Evolutionary conservation across 139 green algal species (phyloP), one percentile per base, ranked within the genome.

Genomic region (Nannochloris sp.): DNA sequence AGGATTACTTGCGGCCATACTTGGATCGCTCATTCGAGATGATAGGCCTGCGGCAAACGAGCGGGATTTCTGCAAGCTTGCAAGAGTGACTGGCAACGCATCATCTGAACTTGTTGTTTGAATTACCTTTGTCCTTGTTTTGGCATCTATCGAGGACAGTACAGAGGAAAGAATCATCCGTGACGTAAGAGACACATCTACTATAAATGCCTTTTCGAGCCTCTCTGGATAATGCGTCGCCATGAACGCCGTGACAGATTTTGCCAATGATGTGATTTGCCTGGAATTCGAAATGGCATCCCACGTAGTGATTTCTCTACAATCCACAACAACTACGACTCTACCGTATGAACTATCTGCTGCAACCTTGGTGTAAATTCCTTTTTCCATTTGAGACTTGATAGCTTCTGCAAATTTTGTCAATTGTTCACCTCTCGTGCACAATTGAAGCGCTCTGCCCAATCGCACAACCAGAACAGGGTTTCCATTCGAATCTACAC

Each of bases 381-480:
- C 28, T 53, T 13, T 26, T 2, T 30, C 53, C 40, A 78, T 73
- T 60, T 76, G 72, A 2, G 68, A 60, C 10, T 73, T 37, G 13
- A 81, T 44, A 2, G 51, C 73, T 12, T 56, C 20, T 2, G 51
- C 40, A 10, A 75, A 69, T 20, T 65, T 48, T 14, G 67, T 43
- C 10, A 61, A 61, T 8, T 57, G 60, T 30, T 61, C 45, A 1
- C 55, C 33, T 50, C 65, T 65, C 3, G 65, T 48, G 31, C 57
- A 74, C 61, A 78, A 64, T 43, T 81, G 59, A 49, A 71, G 67
- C 14, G 74, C 69, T 25, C 71, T 55, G 2, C 68, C 68, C 17
- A 79, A 26, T 6, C 69, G 48, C 9, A 79, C 60, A 16, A 82
- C 55, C 17, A 82, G 51, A 28, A 82, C 61, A n/a, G 76, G 76